Base-by-base conservation (phyloP, 208 protist genomes). In the Angomonas ambiguus region DNA sequence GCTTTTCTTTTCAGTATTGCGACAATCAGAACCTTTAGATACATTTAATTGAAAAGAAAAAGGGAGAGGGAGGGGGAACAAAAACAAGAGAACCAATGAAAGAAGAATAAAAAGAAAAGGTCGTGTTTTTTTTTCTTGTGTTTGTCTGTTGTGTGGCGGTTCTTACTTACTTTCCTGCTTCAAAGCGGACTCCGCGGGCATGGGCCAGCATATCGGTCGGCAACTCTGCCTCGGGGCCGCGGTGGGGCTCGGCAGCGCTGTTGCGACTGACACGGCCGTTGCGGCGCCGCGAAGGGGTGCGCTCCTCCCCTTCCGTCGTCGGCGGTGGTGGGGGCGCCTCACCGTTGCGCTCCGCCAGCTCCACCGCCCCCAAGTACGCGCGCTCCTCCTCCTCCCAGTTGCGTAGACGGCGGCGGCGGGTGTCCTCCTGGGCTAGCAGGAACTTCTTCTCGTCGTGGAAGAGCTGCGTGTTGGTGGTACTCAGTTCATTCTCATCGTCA, bases 311-410 rank as follows among this genome's bases (percentile, higher is more conserved):
- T 22, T 3, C 5, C 13, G 6, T 59, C 53, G 5, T 8, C 49
- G n/a, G 49, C 49, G 49, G 49, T 30, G 49, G 5, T 11, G n/a
- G 24, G 10, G 49, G 8, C 49, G 5, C 16, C 38, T 18, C 30
- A 5, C 55, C 30, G 11, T 33, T 6, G n/a, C 59, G 13, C 10
- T 30, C 35, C n/a, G 59, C 20, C 13, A 79, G 73, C 64, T 76
- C 80, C 48, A 65, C 62, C 58, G 80, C 71, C 35, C 57, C 62
- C 30, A 82, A 60, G 51, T 63, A 41, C 8, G 69, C 76, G 34
- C 82, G 78, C 63, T 88, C 85, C 75, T 92, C 85, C 62, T 85
- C 85, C 65, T 88, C 82, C 79, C 79, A 87, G 74, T 92, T 92
- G 48, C 62, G 60, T 41, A 92, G 65, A 1, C 85, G 85, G 71